Evolutionary conservation across 2,329 filamentous ascomycete genomes (phyloP).

Genomic region (Ascochyta fabae): DNA sequence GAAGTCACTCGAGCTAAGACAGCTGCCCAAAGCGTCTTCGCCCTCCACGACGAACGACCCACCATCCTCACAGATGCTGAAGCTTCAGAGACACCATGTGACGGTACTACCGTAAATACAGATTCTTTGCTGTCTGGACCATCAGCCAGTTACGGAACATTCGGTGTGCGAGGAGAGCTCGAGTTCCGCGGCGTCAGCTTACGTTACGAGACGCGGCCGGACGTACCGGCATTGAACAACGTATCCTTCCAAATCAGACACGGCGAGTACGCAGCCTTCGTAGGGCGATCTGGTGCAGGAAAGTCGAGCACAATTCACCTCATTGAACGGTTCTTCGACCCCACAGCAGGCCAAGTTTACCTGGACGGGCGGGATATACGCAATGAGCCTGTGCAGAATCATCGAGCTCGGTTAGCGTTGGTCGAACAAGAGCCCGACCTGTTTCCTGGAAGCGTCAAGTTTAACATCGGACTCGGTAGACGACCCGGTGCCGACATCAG

Average conservation of each 20-base stretch:
- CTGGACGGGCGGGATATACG: conserved; percentile 53
- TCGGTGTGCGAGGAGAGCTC: conserved; percentile 34
- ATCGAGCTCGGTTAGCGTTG: conserved; percentile 51
- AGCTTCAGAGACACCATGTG: neutral
- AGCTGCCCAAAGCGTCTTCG: conserved; percentile 54
- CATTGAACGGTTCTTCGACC: conserved; percentile 56
- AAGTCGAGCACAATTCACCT: conserved; percentile 56
- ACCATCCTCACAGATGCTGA: conserved; percentile 42
- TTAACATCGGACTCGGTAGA: conserved; percentile 54
- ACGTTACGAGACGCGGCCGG: conserved; percentile 41
- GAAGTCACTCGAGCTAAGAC: conserved; percentile 54
- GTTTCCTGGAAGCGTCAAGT: conserved; percentile 53
- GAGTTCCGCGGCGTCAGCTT: conserved; percentile 45
- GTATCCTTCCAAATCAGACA: conserved; percentile 50
- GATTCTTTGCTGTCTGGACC: conserved; percentile 20
- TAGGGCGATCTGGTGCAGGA: conserved; percentile 55
- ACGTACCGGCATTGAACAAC: conserved; percentile 43
- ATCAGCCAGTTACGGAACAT: conserved; percentile 27
- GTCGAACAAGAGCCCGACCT: conserved; percentile 56
- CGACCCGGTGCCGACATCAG: conserved; percentile 32
- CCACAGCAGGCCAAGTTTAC: conserved; percentile 47
- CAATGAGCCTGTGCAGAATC: conserved; percentile 42
- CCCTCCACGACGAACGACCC: conserved; percentile 50
- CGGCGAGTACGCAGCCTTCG: conserved; percentile 50
- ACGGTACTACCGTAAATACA: conserved; percentile 1